These are phyloP conservation scores for Pulveroboletus sp. DNA, from an alignment of 768 basidiomycete genomes.

Conservation along the genomic window DNA sequence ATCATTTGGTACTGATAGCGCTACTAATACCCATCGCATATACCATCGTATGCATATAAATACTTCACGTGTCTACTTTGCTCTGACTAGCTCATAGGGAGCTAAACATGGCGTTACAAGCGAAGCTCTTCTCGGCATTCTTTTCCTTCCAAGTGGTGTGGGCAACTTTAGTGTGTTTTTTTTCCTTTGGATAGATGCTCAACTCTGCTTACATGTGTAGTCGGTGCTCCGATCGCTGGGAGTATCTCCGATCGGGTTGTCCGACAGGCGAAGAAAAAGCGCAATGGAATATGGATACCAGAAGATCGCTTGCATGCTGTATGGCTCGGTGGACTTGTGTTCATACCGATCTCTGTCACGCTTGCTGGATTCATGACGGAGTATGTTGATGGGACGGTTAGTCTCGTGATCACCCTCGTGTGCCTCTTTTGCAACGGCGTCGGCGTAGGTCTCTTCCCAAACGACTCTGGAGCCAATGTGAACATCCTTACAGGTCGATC, in stretches of 20 bases:
- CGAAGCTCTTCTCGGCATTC: conserved; percentile 22
- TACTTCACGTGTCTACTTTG: background rate
- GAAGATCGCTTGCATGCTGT: conserved; percentile 65
- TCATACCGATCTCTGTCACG: conserved; percentile 54
- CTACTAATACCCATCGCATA: conserved; percentile 62
- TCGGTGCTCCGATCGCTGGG: conserved; percentile 60
- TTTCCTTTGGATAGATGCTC: background rate
- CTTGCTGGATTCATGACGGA: conserved; percentile 46
- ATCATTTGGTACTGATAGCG: conserved; percentile 16
- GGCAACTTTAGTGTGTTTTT: conserved; percentile 22
- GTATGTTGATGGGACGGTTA: conserved; percentile 47
- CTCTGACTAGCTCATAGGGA: conserved; percentile 41
- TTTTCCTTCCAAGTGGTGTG: conserved; percentile 25
- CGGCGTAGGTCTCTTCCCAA: conserved; percentile 43
- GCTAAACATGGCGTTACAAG: conserved; percentile 26
- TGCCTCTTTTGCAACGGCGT: conserved; percentile 66
- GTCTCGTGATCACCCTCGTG: conserved; percentile 48
- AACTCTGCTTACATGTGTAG: conserved; percentile 29
- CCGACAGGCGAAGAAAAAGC: conserved; percentile 43
- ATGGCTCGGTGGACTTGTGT: conserved; percentile 41
- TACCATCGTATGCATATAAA: conserved; percentile 49
- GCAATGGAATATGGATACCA: conserved; percentile 60
- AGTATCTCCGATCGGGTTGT: conserved; percentile 56
- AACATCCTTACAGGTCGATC: conserved; percentile 43
- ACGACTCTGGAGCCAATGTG: background rate